Evolutionary conservation across 352 stramenopile species (phyloP), one percentile per base, ranked within the genome.

Genomic region (Pythium insidiosum): DNA sequence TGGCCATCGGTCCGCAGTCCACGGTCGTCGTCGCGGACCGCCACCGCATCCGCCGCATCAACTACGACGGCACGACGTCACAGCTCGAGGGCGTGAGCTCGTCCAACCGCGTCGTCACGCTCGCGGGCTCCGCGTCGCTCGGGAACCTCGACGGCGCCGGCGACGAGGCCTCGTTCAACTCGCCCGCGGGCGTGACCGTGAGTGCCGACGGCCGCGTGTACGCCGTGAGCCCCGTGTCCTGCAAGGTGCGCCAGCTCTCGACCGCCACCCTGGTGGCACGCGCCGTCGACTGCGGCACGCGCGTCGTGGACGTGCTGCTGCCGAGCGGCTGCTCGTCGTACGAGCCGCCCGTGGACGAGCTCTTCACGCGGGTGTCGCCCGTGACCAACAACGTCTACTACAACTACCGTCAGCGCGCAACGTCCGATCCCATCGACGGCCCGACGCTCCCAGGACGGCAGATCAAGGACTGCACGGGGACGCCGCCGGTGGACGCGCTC

Each of bases 261-360:
- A 79, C 76, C 9, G 69, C 89, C 12, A 53, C 63, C 0, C 63
- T 80, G 11, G 75, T 96, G 20, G 73, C 85, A 13, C 62, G 73
- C 13, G 28, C 51, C 6, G 51, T 93, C 5, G 76, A 63, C 9
- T 98, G 93, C 61, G 50, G 60, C 6, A 95, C 91, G 24, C 72
- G 62, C 35, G 56, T 92, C 3, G 63, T 75, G 0, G 71, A 97
- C 37, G 71, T 97, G 13, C 40, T 97, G 19, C 61, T 92, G 9
- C 95, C 95, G 0, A 95, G 82, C 25, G 93, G 95, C 6, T 99
- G 95, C 60, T 82, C 81, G 4, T 97, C 84, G 10, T 98, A 98
- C 57, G 92, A 98, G 22, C 71, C 79, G 22, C 84, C 88, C 19
- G 78, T 97, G 11, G 94, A 97, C 47, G 77, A 94, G 20, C 58